These are phyloP conservation scores for Penicillium sp. DNA, from an alignment of 2,329 filamentous ascomycete species.

Conservation along the genomic window DNA sequence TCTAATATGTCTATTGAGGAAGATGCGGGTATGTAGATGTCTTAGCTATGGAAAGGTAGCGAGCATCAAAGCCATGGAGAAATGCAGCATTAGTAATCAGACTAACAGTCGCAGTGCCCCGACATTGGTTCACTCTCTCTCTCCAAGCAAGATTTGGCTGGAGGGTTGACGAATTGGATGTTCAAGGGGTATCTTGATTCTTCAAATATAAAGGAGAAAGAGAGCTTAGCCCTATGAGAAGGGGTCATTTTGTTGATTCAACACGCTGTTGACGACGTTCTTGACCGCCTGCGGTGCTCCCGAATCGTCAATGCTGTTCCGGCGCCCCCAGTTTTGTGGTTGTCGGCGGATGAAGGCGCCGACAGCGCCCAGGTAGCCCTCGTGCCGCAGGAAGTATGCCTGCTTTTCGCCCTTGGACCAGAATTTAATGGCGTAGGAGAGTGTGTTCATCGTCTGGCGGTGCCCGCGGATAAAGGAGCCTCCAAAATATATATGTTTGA, in stretches of 20 bases:
- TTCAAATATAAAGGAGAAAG: not conserved
- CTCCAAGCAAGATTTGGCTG: not conserved
- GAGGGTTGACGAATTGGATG: not conserved
- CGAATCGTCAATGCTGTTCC: slow-evolving; percentile 69
- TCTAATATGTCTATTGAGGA: not conserved
- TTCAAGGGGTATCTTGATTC: slow-evolving; percentile 2
- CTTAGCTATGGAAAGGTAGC: not conserved
- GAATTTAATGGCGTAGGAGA: slow-evolving; percentile 95
- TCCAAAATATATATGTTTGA: slow-evolving; percentile 95
- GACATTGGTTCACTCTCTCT: not conserved
- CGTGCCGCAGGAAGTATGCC: slow-evolving; percentile 92
- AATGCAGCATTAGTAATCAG: not conserved
- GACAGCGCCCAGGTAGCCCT: slow-evolving; percentile 91
- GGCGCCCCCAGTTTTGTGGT: slow-evolving; percentile 85
- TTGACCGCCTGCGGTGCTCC: slow-evolving; percentile 28
- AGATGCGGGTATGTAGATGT: not conserved
- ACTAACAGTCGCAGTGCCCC: not conserved
- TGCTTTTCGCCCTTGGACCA: slow-evolving; percentile 94
- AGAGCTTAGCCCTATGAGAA: not conserved
- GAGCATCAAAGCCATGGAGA: not conserved
- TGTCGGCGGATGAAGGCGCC: slow-evolving; percentile 92
- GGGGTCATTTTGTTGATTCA: not conserved
- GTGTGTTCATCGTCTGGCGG: slow-evolving; percentile 94
- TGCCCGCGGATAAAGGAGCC: slow-evolving; percentile 96
- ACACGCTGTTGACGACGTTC: slow-evolving; percentile 16